Evolutionary conservation across 2,329 filamentous ascomycete genomes (phyloP), one percentile per base, ranked within the genome.

Genomic region (Passalora sequoiae): DNA sequence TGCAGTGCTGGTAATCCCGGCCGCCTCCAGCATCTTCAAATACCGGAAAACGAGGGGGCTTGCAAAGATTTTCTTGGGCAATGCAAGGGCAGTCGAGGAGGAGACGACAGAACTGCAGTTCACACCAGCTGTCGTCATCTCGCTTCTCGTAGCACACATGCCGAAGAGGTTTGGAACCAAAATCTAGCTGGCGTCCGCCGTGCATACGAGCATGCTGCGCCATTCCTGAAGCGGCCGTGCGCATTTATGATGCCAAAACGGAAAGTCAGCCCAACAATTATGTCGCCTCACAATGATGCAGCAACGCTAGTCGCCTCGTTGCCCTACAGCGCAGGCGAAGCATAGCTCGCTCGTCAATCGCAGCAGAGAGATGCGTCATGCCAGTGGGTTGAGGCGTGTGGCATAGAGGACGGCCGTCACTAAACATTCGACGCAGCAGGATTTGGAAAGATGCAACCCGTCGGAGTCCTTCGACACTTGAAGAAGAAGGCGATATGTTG

Each of bases 161-260:
- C 3, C 3, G 19, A 17, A 17, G 15, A n/a, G 16, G 24, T 24
- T 24, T 21, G 19, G 7, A 15, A 12, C 27, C 32, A 33, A 44
- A 33, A 39, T 29, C 20, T 40, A 40, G 42, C 36, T 27, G 15
- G 21, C 29, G 36, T 39, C 42, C 36, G 42, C 4, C 29, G 42
- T 44, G 42, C 28, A 40, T 38, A 15, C n/a, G 19, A 29, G 25
- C 15, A 31, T 21, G 16, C n/a, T 38, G 36, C 42, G 24, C 36
- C 36, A 44, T 20, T 8, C 36, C 42, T 3, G 16, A 39, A 17
- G 7, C 8, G 36, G 27, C 31, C 40, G 17, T 10, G 13, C 10
- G 30, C 16, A 17, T 25, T 16, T 22, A 9, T 17, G 20, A 9
- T 13, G 21, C 15, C 9, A 21, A 21, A 36, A n/a, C 20, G 5